These are phyloP conservation scores for Mycena maculata DNA, from an alignment of 768 basidiomycete species.

Conservation along the genomic window DNA sequence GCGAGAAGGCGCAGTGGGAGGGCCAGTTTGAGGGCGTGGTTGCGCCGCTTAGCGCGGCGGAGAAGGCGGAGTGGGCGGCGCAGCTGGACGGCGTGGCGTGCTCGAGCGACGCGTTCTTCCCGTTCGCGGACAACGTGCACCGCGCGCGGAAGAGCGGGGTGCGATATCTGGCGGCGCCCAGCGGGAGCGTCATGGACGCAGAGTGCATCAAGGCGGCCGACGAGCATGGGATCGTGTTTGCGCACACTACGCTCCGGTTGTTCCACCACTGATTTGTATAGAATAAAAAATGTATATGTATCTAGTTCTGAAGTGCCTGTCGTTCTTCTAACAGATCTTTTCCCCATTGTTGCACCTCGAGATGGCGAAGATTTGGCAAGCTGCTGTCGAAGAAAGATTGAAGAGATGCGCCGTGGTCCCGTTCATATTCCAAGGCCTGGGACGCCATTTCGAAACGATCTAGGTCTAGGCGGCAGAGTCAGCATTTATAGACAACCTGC, in stretches of 20 bases:
- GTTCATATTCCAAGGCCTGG: slow-evolving; percentile 86
- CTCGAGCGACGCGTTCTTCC: slow-evolving; percentile 99
- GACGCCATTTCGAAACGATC: slow-evolving; percentile 91
- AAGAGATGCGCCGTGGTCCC: slow-evolving; percentile 58
- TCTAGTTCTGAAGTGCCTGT: not conserved
- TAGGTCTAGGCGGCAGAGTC: slow-evolving; percentile 69
- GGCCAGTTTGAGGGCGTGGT: slow-evolving; percentile 82
- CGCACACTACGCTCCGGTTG: slow-evolving; percentile 86
- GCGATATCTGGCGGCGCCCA: slow-evolving; percentile 89
- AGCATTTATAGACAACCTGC: not conserved
- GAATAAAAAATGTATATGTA: too few relatives aligned
- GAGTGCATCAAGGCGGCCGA: slow-evolving; percentile 98
- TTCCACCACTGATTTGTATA: slow-evolving; percentile 80
- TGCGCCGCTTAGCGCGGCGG: slow-evolving; percentile 69
- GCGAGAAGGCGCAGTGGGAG: slow-evolving; percentile 94
- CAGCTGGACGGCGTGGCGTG: slow-evolving; percentile 89
- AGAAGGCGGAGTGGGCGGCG: slow-evolving; percentile 79
- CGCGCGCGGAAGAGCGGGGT: slow-evolving; percentile 93
- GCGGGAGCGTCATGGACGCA: slow-evolving; percentile 96
- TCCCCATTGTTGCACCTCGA: slow-evolving; percentile 82
- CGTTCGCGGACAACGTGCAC: slow-evolving; percentile 98
- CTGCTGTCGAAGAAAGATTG: slow-evolving; percentile 88
- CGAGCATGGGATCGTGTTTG: slow-evolving; percentile 92
- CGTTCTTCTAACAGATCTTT: slow-evolving; percentile 65
- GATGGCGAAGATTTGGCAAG: slow-evolving; percentile 75